Conservation (phyloP, 441 rosid species). For the Theobroma grandiflorum region DNA sequence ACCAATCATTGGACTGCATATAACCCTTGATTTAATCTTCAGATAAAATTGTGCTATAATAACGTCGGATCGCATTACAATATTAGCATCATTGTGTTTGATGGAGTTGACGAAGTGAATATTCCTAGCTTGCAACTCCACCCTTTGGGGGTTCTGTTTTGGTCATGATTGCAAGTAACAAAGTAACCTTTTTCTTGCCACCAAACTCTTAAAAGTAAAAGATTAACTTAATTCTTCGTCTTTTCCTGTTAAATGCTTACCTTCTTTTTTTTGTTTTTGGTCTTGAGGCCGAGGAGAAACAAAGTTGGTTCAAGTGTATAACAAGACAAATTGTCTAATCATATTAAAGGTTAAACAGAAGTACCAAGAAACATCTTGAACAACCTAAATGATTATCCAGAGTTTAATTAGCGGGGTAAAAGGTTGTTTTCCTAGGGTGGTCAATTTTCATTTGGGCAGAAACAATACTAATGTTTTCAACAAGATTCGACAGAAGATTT, state of each 20-base stretch:
- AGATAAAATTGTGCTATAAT: not conserved
- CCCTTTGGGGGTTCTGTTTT: not conserved
- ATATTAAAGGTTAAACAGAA: not conserved
- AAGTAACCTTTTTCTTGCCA: not conserved
- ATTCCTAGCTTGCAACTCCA: conserved; percentile 1
- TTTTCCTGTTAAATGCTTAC: not conserved
- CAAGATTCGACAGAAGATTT: not conserved
- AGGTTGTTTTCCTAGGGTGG: not conserved
- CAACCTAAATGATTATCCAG: not conserved
- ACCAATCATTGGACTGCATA: too few relatives aligned
- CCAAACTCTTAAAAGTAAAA: not conserved
- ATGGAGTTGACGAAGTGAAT: conserved; percentile 11
- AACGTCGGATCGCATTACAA: not conserved
- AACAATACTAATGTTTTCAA: not conserved
- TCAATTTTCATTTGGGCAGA: not conserved
- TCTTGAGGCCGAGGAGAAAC: too few relatives aligned
- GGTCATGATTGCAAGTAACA: not conserved
- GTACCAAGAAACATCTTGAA: conserved; percentile 1
- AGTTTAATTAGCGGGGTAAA: not conserved
- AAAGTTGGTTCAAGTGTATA: not conserved
- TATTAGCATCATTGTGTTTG: not conserved
- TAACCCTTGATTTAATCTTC: not conserved
- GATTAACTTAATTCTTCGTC: not conserved
- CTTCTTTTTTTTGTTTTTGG: too few relatives aligned
- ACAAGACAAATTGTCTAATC: not conserved